Evolutionary conservation across 2,329 filamentous ascomycete genomes (phyloP).

Genomic region (Neurospora crassa): DNA sequence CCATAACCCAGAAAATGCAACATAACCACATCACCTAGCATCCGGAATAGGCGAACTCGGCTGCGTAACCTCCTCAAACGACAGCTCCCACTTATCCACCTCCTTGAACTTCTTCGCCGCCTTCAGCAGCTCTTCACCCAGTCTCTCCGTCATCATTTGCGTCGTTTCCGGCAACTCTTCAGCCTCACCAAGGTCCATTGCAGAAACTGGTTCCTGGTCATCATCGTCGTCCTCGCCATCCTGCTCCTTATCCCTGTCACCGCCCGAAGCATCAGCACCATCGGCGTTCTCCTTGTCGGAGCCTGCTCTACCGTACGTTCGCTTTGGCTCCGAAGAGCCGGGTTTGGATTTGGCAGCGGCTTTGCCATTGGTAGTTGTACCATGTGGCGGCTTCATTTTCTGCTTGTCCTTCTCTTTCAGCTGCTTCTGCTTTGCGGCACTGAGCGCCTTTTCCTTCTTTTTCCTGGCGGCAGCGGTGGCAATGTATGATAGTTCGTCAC

Average conservation of each 20-base stretch:
- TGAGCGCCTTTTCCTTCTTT: slow-evolving; percentile 18
- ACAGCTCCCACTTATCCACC: slow-evolving; percentile 59
- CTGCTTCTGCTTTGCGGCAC: slow-evolving; percentile 7
- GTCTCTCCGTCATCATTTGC: slow-evolving; percentile 20
- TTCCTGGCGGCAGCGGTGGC: slow-evolving; percentile 14
- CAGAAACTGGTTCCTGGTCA: slow-evolving; percentile 21
- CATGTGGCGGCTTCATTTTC: slow-evolving; percentile 4
- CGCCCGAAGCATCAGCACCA: slow-evolving; percentile 16
- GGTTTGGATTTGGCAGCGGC: neutral
- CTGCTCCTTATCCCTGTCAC: slow-evolving; percentile 9
- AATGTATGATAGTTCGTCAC: slow-evolving; percentile 43
- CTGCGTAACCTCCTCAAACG: slow-evolving; percentile 54
- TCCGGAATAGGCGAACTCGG: slow-evolving; percentile 40
- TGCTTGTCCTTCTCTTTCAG: slow-evolving; percentile 11
- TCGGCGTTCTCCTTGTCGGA: slow-evolving; percentile 52
- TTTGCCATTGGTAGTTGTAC: neutral
- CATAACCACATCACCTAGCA: slow-evolving; percentile 30
- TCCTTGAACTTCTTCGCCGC: slow-evolving; percentile 56
- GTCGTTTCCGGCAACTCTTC: slow-evolving; percentile 17
- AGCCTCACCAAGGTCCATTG: slow-evolving; percentile 38
- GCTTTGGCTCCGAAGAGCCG: slow-evolving; percentile 14
- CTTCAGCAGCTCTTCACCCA: slow-evolving; percentile 43
- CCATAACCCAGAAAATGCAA: neutral
- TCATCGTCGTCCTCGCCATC: slow-evolving; percentile 24
- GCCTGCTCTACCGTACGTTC: slow-evolving; percentile 40